Evolutionary conservation across 345 rosid genomes (phyloP), one percentile per base, ranked within the genome.

Genomic region (Arabidopsis suecica): DNA sequence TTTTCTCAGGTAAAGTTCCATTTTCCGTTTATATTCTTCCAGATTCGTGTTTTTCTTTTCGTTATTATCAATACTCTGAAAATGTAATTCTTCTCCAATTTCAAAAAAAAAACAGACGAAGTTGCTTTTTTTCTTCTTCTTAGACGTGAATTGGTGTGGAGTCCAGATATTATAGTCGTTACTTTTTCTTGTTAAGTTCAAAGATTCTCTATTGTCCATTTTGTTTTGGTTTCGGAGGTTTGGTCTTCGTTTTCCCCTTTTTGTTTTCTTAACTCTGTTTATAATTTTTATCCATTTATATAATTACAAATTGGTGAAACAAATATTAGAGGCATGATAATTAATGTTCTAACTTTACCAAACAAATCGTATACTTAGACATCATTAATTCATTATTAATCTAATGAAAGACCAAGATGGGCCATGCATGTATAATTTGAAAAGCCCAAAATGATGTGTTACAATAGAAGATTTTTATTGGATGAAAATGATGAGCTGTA

Each of bases 181-280:
- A 71, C 76, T 71, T 77, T 77, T 64, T 77, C 54, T 71, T 48
- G 76, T 36, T 63, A 44, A 55, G 72, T 77, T 71, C 76, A 77
- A 77, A 77, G 72, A 77, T 71, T 77, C 80, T 77, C 67, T 64
- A 14, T 14, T 77, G 80, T 77, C 66, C 49, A 20, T 63, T 77
- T 55, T 63, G 65, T 76, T 28, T 45, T 53, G 23, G 60, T 58
- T 65, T 54, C 49, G 55, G 34, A 64, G 34, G 23, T 69, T 76
- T 68, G 47, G 48, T 60, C 55, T 49, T 68, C 45, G 14, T 40
- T 44, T 28, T 28, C 5, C 9, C 57, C 5, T 28, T 23, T 62
- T 23, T 53, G 48, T 44, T 53, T 53, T 1, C 7, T 11, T 25
- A 53, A 53, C 16, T 13, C 1, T 5, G 2, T 56, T 56, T 20